Base-by-base conservation (phyloP, 768 basidiomycete species). In the Agrocybe pediades region DNA sequence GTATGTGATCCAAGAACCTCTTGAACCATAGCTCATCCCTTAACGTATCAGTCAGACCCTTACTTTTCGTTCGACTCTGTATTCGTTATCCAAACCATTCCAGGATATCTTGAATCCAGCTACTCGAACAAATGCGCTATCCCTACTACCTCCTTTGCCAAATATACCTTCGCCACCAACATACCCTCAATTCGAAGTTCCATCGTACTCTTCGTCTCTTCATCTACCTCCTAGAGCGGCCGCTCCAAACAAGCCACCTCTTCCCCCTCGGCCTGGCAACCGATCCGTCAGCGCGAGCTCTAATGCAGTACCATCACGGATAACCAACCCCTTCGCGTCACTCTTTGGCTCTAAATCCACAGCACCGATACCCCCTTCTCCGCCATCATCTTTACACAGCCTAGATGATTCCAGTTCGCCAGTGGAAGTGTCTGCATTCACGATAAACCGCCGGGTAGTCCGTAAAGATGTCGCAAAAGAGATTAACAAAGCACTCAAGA, bases 291-390 rank as follows among this genome's bases (percentile, higher is more conserved):
- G 67, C 16, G 23, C 63, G 2, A 56, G 44, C 2, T 51, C 54
- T 30, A 49, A 58, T 41, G 40, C 65, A 16, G 44, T 65, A 19
- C 44, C 74, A 0, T 76, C 83, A 0, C 77, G 89, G 0, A 76
- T 92, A 9, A 68, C 80, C 23, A 88, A 88, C 61, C 86, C 91
- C 0, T 94, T 95, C 60, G 87, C 90, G 0, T 87, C 87, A 1
- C 77, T 95, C n/a, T 92, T 92, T 60, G 88, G 72, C 62, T 56
- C 69, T 59, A 60, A 67, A 47, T 36, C 62, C 15, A 30, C 68
- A 1, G 56, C 66, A 17, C 56, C 74, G 23, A 58, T 70, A 1
- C 51, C 76, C 1, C 42, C 55, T 53, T 70, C 55, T 49, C 74
- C 57, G 27, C 70, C 59, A 13, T 55, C 69, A 16, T 72, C 74